phyloP scores from a whole-genome alignment of 2,329 filamentous ascomycete genomes.

The Hypoxylon sp. region DNA sequence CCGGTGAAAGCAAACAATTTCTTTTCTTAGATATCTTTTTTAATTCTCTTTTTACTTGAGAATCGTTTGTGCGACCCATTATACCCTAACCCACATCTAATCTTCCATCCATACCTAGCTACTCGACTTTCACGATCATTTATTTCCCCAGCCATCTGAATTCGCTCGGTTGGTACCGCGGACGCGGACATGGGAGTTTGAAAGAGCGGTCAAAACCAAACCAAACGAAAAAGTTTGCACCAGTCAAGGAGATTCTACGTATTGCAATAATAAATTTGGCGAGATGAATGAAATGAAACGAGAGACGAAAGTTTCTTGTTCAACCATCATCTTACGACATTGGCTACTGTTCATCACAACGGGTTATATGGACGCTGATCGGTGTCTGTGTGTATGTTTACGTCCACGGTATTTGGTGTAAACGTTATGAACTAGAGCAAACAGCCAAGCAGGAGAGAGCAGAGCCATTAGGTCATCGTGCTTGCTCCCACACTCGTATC shows the following conservation, averaged over 20 bases:
- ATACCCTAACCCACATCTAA: constrained; percentile 27
- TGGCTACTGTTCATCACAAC: constrained; percentile 1
- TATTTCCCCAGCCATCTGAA: constrained; percentile 22
- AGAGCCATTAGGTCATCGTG: constrained; percentile 25
- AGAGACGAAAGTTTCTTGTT: constrained; percentile 6
- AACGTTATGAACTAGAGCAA: not conserved
- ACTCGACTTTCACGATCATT: constrained; percentile 7
- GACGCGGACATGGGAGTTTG: constrained; percentile 18
- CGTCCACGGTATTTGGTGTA: not conserved
- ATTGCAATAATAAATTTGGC: constrained; percentile 16
- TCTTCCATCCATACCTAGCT: not conserved
- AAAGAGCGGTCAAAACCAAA: constrained; percentile 44
- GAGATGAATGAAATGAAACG: constrained; percentile 24
- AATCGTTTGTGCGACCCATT: constrained; percentile 16
- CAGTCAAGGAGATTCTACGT: constrained; percentile 4
- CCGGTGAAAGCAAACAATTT: not conserved
- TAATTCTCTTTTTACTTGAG: not conserved
- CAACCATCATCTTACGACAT: constrained; percentile 22
- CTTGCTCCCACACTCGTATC: constrained; percentile 16
- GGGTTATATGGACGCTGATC: constrained; percentile 22
- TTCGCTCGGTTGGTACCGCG: constrained; percentile 7
- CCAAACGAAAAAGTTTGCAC: constrained; percentile 7
- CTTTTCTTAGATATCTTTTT: not conserved
- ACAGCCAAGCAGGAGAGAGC: constrained; percentile 11
- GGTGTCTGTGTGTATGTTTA: not conserved